phyloP scores from a whole-genome alignment of 192 early-diverging fungal species.

The Coemansia sp. region DNA sequence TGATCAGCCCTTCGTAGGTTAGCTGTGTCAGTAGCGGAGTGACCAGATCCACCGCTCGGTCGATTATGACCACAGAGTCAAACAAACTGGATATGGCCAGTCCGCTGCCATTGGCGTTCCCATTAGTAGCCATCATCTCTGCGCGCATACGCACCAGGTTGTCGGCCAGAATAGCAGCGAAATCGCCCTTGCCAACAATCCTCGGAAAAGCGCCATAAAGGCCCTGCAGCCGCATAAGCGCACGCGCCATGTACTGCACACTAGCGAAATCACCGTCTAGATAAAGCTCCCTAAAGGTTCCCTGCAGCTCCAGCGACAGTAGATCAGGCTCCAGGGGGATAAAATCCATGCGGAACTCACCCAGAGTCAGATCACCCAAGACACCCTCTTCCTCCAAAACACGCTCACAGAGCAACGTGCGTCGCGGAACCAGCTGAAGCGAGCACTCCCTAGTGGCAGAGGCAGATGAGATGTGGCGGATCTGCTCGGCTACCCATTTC shows the following conservation, averaged over 20 bases:
- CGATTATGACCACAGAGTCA: slow-evolving; percentile 86
- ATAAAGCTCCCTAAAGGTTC: slow-evolving; percentile 78
- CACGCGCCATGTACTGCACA: slow-evolving; percentile 50
- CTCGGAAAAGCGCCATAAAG: slow-evolving; percentile 87
- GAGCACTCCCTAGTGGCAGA: slow-evolving; percentile 58
- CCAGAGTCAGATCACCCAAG: slow-evolving; percentile 77
- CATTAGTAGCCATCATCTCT: slow-evolving; percentile 57
- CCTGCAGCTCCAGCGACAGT: slow-evolving; percentile 82
- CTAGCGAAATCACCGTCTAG: slow-evolving; percentile 54
- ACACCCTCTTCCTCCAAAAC: slow-evolving; percentile 92
- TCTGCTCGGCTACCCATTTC: slow-evolving; percentile 71
- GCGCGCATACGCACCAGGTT: slow-evolving; percentile 79
- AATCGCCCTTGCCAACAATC: slow-evolving; percentile 86
- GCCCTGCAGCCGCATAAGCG: slow-evolving; percentile 86
- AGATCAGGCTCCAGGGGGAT: slow-evolving; percentile 90
- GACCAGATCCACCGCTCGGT: slow-evolving; percentile 83
- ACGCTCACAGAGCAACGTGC: slow-evolving; percentile 89
- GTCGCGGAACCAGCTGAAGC: slow-evolving; percentile 84
- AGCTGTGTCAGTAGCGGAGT: slow-evolving; percentile 93
- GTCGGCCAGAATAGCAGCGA: slow-evolving; percentile 68
- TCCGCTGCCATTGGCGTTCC: slow-evolving; percentile 3
- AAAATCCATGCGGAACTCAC: slow-evolving; percentile 86
- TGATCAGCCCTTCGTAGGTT: slow-evolving; percentile 95
- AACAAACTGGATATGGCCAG: slow-evolving; percentile 59
- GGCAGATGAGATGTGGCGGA: slow-evolving; percentile 13